These are phyloP conservation scores for Xylariaceae sp. DNA, from an alignment of 2,329 filamentous ascomycete species.

Conservation along the genomic window DNA sequence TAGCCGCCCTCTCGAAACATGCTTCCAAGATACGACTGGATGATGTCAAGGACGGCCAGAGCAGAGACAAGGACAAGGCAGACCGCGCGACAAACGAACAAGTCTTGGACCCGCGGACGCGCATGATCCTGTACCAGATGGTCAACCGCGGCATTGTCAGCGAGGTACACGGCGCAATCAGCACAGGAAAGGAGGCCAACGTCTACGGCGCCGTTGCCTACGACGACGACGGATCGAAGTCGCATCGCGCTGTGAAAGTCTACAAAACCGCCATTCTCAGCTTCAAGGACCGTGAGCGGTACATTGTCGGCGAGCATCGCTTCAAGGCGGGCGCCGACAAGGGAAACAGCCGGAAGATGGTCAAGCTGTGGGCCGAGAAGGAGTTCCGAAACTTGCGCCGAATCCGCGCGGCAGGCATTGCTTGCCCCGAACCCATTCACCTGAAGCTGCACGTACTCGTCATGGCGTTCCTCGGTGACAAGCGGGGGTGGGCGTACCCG, in stretches of 20 bases:
- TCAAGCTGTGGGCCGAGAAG: slow-evolving; percentile 98
- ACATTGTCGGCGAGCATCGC: slow-evolving; percentile 89
- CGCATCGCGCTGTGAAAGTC: slow-evolving; percentile 89
- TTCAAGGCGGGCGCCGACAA: slow-evolving; percentile 92
- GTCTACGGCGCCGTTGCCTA: slow-evolving; percentile 83
- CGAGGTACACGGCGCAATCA: slow-evolving; percentile 91
- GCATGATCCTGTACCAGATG: slow-evolving; percentile 93
- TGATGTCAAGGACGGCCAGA: slow-evolving; percentile 50
- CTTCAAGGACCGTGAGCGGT: slow-evolving; percentile 96
- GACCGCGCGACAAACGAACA: slow-evolving; percentile 93
- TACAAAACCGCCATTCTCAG: slow-evolving; percentile 98
- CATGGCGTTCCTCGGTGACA: slow-evolving; percentile 89
- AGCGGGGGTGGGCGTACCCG: slow-evolving; percentile 81
- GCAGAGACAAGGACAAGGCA: slow-evolving; percentile 73
- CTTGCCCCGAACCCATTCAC: slow-evolving; percentile 82
- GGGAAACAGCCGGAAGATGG: slow-evolving; percentile 92
- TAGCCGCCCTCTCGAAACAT: slow-evolving; percentile 77
- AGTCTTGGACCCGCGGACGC: slow-evolving; percentile 86
- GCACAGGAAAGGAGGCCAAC: slow-evolving; percentile 96
- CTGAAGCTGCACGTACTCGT: slow-evolving; percentile 92
- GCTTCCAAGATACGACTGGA: slow-evolving; percentile 81
- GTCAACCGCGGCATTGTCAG: slow-evolving; percentile 86
- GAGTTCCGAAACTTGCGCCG: slow-evolving; percentile 91
- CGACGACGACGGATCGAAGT: slow-evolving; percentile 48
- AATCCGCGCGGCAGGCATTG: slow-evolving; percentile 77